Evolutionary conservation across 192 early-diverging fungal species (phyloP).

Genomic region (Coemansia nantahalensis): DNA sequence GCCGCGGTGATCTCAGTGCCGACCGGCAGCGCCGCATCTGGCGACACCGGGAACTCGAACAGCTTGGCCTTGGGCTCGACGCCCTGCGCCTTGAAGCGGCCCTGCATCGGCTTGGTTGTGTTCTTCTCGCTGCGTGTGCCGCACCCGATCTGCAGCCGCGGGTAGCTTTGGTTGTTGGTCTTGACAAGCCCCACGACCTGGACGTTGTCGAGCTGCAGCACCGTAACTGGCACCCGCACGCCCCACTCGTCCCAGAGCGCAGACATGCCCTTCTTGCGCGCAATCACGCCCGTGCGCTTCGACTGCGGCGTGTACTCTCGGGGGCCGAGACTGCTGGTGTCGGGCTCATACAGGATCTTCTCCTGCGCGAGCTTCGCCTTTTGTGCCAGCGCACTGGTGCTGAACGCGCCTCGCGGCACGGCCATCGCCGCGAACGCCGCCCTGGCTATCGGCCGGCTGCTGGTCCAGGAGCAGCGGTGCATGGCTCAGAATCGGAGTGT

Average conservation of each 20-base stretch:
- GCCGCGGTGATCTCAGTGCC: constrained; percentile 71
- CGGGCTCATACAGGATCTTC: constrained; percentile 35
- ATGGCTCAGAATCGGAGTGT: constrained; percentile 13
- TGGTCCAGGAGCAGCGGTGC: constrained; percentile 9
- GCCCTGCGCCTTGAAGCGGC: constrained; percentile 69
- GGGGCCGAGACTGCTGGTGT: constrained; percentile 30
- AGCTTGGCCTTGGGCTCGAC: constrained; percentile 77
- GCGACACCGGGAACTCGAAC: constrained; percentile 78
- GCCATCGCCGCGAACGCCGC: not conserved
- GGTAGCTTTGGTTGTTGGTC: constrained; percentile 29
- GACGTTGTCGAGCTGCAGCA: constrained; percentile 70
- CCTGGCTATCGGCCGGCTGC: constrained; percentile 1
- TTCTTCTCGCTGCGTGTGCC: constrained; percentile 59
- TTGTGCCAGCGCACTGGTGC: constrained; percentile 9
- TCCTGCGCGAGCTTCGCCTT: constrained; percentile 46
- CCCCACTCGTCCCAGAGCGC: constrained; percentile 95
- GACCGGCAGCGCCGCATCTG: constrained; percentile 71
- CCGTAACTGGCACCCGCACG: constrained; percentile 82
- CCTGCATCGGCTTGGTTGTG: constrained; percentile 67
- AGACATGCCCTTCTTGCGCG: constrained; percentile 93
- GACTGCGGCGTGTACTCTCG: constrained; percentile 52
- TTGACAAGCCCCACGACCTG: constrained; percentile 63
- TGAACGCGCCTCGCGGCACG: constrained; percentile 11
- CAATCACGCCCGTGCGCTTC: constrained; percentile 76
- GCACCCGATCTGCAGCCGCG: constrained; percentile 67